Evolutionary conservation across 2,329 filamentous ascomycete species (phyloP).

Genomic region (Fusarium irregulare): DNA sequence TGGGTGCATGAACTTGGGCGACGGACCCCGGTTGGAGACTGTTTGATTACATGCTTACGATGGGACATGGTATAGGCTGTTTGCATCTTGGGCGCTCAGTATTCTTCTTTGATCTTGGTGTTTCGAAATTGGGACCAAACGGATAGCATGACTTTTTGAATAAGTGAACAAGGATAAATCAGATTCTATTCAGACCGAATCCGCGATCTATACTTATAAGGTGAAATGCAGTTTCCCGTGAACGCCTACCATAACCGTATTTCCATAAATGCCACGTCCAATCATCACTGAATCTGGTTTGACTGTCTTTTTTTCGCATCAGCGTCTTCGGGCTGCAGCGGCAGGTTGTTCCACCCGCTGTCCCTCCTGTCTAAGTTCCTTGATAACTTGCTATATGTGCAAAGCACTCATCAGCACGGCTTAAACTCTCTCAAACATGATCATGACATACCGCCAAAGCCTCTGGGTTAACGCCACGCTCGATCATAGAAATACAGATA

Average conservation of each 20-base stretch:
- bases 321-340: conserved; percentile 45
- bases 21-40: conserved; percentile 21
- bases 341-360: conserved; percentile 60
- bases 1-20: conserved; percentile 25
- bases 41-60: conserved; percentile 20
- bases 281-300: background rate
- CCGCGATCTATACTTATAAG: background rate
- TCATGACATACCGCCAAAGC: conserved; percentile 80
- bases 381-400: conserved; percentile 64
- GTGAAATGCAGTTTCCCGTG: conserved; percentile 13
- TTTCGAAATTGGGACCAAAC: conserved; percentile 16
- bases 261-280: background rate
- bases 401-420: background rate
- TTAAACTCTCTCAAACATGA: fast-evolving
- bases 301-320: conserved; percentile 13
- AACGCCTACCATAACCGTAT: conserved; percentile 24
- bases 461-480: conserved; percentile 96
- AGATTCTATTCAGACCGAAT: conserved; percentile 18
- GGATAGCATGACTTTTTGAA: conserved; percentile 19
- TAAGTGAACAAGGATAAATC: conserved; percentile 4
- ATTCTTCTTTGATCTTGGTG: conserved; percentile 1
- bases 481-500: conserved; percentile 95
- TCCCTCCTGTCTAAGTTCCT: conserved; percentile 68
- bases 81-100: conserved; percentile 34
- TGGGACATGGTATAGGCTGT: conserved; percentile 17